Base-by-base conservation (phyloP, 208 protist genomes). In the Leptomonas pyrrhocoris region DNA sequence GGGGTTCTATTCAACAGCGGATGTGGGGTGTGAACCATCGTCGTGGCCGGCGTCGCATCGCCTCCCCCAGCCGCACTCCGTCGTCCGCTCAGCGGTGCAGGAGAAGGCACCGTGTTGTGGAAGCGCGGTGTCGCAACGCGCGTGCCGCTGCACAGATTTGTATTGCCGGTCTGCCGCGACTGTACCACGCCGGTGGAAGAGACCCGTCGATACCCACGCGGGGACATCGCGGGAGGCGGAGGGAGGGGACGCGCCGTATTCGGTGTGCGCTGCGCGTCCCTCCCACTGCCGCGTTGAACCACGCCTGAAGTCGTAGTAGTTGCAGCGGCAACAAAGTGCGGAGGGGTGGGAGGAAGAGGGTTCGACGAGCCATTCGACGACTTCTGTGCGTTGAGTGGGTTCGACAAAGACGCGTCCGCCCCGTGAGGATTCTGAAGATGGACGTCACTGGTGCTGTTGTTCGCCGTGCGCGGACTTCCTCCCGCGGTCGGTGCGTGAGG, bases 181-280 rank as follows among this genome's bases (percentile, higher is more conserved):
- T 42, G 60, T 21, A 65, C 30, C 5, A 55, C 60, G 3, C 46
- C 60, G 15, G 60, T 65, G 30, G 60, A 65, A 2, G 46, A 30
- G 4, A 65, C 46, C 0, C 60, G 60, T 28, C 46, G 60, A 34
- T 55, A 65, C 46, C 30, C 46, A n/a, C 60, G 60, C 30, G 45
- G 60, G 16, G 60, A 65, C 38, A 45, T 8, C 27, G 58, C 25
- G 11, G 60, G 60, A 15, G 38, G 46, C 28, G 45, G 60, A 1
- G 60, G 60, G 12, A 27, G 46, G 0, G 60, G 38, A 18, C 60
- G 60, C 1, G 60, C 60, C 27, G 60, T 65, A 43, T 65, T 38
- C 13, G 60, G 60, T 13, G 46, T 30, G 0, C 60, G 60, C 30
- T 43, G 46, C 23, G 38, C n/a, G 2, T 30, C 60, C 5, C 46